These are phyloP conservation scores for Dryadomyces quercivorus DNA, from an alignment of 2,329 filamentous ascomycete species.

Conservation along the genomic window DNA sequence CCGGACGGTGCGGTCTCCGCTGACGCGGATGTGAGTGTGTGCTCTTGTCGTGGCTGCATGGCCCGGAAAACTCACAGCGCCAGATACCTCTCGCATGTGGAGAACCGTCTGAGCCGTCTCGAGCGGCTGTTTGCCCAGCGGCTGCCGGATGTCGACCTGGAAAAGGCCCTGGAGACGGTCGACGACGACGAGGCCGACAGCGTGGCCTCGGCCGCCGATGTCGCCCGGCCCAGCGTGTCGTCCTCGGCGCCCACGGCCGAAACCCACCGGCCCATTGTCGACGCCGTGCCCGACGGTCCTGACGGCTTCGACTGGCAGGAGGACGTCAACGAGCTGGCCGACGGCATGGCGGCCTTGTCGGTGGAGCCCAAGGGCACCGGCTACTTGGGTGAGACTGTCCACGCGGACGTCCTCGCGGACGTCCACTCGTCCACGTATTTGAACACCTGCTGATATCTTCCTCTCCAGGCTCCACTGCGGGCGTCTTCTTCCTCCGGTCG, in stretches of 20 bases:
- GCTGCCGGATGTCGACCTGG: not conserved
- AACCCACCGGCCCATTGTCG: not conserved
- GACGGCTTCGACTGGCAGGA: constrained; percentile 7
- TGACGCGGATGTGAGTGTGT: constrained; percentile 2
- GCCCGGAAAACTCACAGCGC: no score
- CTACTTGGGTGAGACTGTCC: constrained; percentile 2
- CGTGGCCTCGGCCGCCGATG: not conserved
- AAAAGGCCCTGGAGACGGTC: not conserved
- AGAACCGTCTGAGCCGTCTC: not conserved
- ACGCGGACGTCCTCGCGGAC: no score
- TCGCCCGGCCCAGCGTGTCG: not conserved
- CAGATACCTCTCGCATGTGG: constrained; percentile 1
- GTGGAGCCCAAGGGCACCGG: constrained; percentile 5
- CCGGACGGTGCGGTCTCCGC: not conserved
- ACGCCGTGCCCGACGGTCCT: constrained; percentile 1
- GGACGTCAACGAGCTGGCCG: constrained; percentile 5
- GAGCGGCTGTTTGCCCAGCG: constrained; percentile 2
- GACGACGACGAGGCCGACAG: constrained; percentile 1
- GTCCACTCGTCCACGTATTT: not conserved
- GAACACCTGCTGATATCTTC: no score
- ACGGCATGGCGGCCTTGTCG: constrained; percentile 4
- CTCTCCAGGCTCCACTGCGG: constrained; percentile 1
- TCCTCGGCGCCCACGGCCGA: not conserved
- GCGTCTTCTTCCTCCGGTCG: constrained; percentile 4
- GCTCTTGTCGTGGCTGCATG: no score